Evolutionary conservation across 2,329 filamentous ascomycete genomes (phyloP), one percentile per base, ranked within the genome.

Genomic region (Helicocarpus griseus): DNA sequence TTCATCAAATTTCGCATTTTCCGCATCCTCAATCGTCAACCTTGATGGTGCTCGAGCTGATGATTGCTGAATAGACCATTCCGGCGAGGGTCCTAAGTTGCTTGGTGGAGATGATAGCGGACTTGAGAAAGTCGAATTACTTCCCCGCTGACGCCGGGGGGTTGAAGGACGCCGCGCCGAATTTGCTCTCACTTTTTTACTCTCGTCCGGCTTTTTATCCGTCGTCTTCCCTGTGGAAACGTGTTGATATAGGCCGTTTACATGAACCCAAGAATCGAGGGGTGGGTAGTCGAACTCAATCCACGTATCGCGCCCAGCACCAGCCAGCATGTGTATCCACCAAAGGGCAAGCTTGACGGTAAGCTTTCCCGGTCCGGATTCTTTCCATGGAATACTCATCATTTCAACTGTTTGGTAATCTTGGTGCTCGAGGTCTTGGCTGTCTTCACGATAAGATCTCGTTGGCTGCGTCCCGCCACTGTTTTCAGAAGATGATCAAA

Each of bases 311-410:
- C 22, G 5, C 7, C 26, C 39, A 8, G 24, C 48, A 5, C 19
- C 28, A 11, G 49, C 39, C 6, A 50, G 8, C 49, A 50, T 45
- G 36, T 50, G 49, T 22, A 50, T 50, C 40, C 49, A 50, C 49
- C 49, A 50, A 26, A 50, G 40, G 13, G 49, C 49, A 50, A 50
- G 49, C 40, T 50, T 50, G 6, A 50, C 35, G 26, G 49, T 50
- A n/a, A 50, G 49, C 29, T 33, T 50, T 43, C 28, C 39, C 4
- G 36, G 40, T n/a, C 49, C 49, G 14, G 5, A 9, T 17, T 44
- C 36, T 3, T 13, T 24, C 39, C 49, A 50, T 19, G 49, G 49
- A 33, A 50, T 50, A 26, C 49, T 45, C 33, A 21, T 45, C 13
- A 44, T 14, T 50, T 50, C 49, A 19, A 50, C 26, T 11, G 39